Evolutionary conservation across 371 early-diverging fungal genomes (phyloP), one percentile per base, ranked within the genome.

Genomic region (Dichotomocladium elegans): DNA sequence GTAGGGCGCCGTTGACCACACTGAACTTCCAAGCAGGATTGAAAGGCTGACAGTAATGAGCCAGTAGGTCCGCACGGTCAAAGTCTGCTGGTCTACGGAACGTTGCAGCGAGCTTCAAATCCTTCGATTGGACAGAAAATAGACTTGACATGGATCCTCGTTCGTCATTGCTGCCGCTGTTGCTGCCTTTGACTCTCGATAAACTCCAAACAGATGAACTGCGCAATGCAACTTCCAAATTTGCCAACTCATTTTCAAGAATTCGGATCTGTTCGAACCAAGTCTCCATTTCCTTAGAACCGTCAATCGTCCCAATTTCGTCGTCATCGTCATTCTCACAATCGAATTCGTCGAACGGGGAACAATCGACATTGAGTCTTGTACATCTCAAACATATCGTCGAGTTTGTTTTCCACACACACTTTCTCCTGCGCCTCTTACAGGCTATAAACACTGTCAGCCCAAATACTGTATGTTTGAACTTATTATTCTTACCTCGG

Each of bases 1-100:
- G 42, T 12, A 58, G 43, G 4, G 11, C 17, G 26, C 59, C 59
- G 43, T 53, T 41, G 7, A 53, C 53, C n/a, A 58, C 14, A 15
- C 46, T 42, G 24, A 58, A 34, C 4, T 58, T 42, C 59, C 59
- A 58, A n/a, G n/a, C n/a, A n/a, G n/a, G n/a, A n/a, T n/a, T n/a
- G n/a, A n/a, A n/a, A n/a, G n/a, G n/a, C n/a, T n/a, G n/a, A n/a
- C n/a, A n/a, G n/a, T n/a, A n/a, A n/a, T n/a, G n/a, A n/a, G n/a
- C n/a, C n/a, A n/a, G n/a, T n/a, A n/a, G n/a, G n/a, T n/a, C n/a
- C n/a, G n/a, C n/a, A n/a, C n/a, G n/a, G 35, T 53, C 41, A 12
- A 19, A 35, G 8, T 48, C 31, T 11, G 29, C 24, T 25, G 15
- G 15, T 17, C 33, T 37, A 37, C n/a, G 37, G 17, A 37, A 37